Base-by-base conservation (phyloP, 352 stramenopile genomes). In the Phytophthora foliorum region DNA sequence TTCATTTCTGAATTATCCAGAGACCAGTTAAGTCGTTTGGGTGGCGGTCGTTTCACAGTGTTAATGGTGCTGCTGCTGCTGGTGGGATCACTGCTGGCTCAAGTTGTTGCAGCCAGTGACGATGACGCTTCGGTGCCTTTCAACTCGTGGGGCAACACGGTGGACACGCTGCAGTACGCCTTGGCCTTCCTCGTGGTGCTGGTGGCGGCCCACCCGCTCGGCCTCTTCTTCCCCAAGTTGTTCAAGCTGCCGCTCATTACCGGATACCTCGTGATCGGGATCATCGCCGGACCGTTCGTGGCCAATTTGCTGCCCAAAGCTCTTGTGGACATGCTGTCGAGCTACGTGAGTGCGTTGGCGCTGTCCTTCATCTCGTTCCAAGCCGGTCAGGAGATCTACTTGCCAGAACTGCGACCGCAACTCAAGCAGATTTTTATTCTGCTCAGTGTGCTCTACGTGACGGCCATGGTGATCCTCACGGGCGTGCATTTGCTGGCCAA, bases 361-460 rank as follows among this genome's bases (percentile, higher is more conserved):
- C 72, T 92, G 17, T 89, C 81, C 17, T 92, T 92, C 69, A 90
- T 92, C 70, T 90, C 84, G 59, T 90, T 90, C 63, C 81, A 92
- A 65, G 81, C 84, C 2, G 84, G 84, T 1, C 84, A 92, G 44
- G 84, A 92, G 63, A 88, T 92, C 62, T 92, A 92, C 41, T 59
- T 87, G 19, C 84, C 84, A 13, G 84, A 92, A 44, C 71, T 92
- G 34, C 51, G 60, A 19, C 84, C 84, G 19, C 84, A 92, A 55
- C 75, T 92, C 55, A 88, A 88, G 53, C 65, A 69, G 27, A 89
- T 92, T 42, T 61, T 88, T n/a, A 69, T 78, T 29, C 68, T 90
- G 13, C 55, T 92, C 0, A 32, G 49, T n/a, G 68, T 78, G 24
- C 66, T 87, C 22, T 91, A 91, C 75, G 39, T 68, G 22, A 78